Conservation (phyloP, 108 stramenopile species). For the Pseudonitzschia multistriata region DNA sequence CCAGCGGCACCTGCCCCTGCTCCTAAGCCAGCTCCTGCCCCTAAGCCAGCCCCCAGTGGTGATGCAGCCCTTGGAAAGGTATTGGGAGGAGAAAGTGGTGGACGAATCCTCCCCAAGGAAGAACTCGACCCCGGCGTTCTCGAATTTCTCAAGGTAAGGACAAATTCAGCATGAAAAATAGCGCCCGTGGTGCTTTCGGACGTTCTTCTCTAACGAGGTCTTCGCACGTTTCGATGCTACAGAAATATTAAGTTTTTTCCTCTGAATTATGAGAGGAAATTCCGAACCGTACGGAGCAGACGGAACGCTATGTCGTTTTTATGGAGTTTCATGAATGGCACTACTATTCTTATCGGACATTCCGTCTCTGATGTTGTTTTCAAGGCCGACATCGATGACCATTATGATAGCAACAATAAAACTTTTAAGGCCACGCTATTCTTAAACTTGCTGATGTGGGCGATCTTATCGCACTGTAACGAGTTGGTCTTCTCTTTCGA, state of each 20-base stretch:
- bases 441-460: too few species aligned
- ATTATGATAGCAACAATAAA: constrained; percentile 1
- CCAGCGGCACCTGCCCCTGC: constrained; percentile 32
- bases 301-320: neutral
- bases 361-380: neutral
- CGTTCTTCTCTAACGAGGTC: neutral
- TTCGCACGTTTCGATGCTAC: neutral
- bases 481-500: too few species aligned
- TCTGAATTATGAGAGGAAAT: neutral
- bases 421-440: constrained; percentile 8
- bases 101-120: constrained; percentile 77
- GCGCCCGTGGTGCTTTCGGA: neutral
- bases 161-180: neutral
- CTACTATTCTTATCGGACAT: neutral
- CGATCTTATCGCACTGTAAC: too few species aligned
- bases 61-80: constrained; percentile 60
- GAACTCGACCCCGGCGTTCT: constrained; percentile 74
- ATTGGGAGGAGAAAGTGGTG: constrained; percentile 54
- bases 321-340: neutral
- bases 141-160: constrained; percentile 63
- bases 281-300: neutral
- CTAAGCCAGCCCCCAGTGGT: constrained; percentile 23
- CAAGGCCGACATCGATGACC: constrained; percentile 3
- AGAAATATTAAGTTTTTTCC: constrained; percentile 2
- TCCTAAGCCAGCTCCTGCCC: constrained; percentile 23